Conservation (phyloP, 2,329 filamentous ascomycete species). For the Thielaviopsis musarum region DNA sequence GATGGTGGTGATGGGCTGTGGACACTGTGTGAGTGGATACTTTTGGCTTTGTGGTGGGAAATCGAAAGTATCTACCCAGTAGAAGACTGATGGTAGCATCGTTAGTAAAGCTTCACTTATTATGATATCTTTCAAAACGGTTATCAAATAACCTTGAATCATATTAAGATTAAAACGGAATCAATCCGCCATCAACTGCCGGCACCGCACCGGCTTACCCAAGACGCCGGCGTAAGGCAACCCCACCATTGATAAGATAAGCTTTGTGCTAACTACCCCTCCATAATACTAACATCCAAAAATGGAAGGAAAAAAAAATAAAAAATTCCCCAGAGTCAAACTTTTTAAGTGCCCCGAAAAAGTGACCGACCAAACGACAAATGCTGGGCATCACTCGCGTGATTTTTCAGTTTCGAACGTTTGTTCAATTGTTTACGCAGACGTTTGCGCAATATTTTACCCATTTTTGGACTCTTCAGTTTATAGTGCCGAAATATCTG, state of each 20-base stretch:
- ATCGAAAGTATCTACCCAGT: background rate
- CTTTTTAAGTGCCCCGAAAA: background rate
- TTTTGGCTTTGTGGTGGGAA: background rate
- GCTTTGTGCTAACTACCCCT: background rate
- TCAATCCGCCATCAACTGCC: too few species aligned
- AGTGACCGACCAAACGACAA: constrained; percentile 19
- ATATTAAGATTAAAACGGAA: too few species aligned
- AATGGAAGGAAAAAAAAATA: background rate
- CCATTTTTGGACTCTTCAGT: constrained; percentile 2
- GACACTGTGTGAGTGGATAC: constrained; percentile 3
- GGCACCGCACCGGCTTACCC: too few species aligned
- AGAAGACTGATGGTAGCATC: background rate
- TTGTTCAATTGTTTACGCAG: constrained; percentile 4
- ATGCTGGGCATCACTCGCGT: constrained; percentile 11
- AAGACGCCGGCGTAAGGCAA: background rate
- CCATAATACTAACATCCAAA: background rate
- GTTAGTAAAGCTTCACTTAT: background rate
- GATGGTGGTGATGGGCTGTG: background rate
- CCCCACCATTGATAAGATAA: constrained; percentile 4
- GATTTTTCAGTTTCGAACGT: constrained; percentile 1
- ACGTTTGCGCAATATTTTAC: constrained; percentile 1
- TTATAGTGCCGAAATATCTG: constrained; percentile 18
- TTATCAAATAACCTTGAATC: background rate
- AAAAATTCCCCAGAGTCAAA: background rate
- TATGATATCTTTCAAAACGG: too few species aligned